Conservation (phyloP, 202 grass and related monocot species). For the Schoenoplectus triqueter region DNA sequence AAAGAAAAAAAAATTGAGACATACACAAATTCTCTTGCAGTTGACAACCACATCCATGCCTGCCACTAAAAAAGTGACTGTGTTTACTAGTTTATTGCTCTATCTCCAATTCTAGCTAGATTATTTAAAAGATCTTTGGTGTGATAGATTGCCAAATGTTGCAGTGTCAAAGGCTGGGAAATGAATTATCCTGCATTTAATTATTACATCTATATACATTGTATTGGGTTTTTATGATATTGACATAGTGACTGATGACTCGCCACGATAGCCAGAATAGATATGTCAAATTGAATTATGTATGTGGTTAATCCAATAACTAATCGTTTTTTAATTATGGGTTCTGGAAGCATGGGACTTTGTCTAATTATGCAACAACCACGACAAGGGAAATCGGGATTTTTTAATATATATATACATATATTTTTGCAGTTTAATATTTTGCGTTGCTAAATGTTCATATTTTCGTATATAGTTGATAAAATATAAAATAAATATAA, state of each 20-base stretch:
- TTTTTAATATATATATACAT: background rate
- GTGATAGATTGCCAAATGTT: constrained; percentile 14
- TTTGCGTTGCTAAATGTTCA: background rate
- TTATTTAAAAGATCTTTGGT: background rate
- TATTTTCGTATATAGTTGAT: too few relatives aligned
- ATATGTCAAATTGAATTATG: constrained; percentile 9
- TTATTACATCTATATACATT: background rate
- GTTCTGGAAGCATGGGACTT: background rate
- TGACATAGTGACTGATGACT: background rate
- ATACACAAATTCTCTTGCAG: background rate
- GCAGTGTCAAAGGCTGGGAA: background rate
- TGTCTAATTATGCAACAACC: background rate
- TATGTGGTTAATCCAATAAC: background rate
- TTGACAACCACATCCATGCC: constrained; percentile 18
- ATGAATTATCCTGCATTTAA: constrained; percentile 6
- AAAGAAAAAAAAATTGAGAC: background rate
- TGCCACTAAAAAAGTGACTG: constrained; percentile 1
- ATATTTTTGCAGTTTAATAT: background rate
- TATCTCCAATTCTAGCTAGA: background rate
- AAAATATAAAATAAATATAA: too few relatives aligned
- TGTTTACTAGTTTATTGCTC: background rate
- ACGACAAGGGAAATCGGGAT: background rate
- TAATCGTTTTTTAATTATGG: background rate
- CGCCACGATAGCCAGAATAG: background rate
- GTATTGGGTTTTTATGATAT: background rate